Percentiles rank a stretch among this genome's conserved stretches.
phyloP scores from a whole-genome alignment of 1,284 basidiomycete species.

The Cutaneotrichosporon sp. region DNA sequence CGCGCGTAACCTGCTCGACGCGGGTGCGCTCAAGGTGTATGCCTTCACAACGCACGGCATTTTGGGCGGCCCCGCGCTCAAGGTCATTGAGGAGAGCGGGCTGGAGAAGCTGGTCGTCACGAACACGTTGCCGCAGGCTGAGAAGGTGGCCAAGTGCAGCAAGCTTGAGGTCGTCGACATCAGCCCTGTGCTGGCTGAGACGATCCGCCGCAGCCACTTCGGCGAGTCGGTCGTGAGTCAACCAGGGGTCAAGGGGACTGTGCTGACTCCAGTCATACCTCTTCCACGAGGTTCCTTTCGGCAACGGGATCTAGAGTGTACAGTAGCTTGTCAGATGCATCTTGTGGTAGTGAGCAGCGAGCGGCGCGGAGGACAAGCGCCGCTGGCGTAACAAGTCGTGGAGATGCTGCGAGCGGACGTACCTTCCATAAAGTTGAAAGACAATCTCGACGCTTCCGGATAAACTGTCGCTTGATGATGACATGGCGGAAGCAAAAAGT shows the following conservation, averaged over 20 bases:
- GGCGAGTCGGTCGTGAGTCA: constrained; percentile 49
- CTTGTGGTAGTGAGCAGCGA: background rate
- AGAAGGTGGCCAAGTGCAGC: constrained; percentile 66
- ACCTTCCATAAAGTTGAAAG: too few species aligned
- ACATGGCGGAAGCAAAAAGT: constrained; percentile 5
- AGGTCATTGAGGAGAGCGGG: constrained; percentile 63
- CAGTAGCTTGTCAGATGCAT: constrained; percentile 6
- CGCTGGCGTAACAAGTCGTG: too few species aligned
- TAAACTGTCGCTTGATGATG: background rate
- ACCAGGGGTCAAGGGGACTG: background rate
- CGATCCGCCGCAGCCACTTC: constrained; percentile 71
- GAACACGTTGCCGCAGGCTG: constrained; percentile 90
- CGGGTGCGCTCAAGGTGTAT: constrained; percentile 78
- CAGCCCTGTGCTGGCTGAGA: constrained; percentile 90
- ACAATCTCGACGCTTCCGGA: too few species aligned
- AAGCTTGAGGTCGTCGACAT: constrained; percentile 98
- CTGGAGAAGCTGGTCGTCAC: constrained; percentile 96
- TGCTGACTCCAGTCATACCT: constrained; percentile 38
- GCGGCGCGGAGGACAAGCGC: background rate
- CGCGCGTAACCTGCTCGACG: constrained; percentile 80
- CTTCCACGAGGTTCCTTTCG: constrained; percentile 50
- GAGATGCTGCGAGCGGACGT: too few species aligned
- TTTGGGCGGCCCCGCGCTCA: constrained; percentile 79
- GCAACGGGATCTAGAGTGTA: constrained; percentile 23
- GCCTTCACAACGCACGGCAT: constrained; percentile 98